phyloP scores from a whole-genome alignment of 768 basidiomycete species.

The Agaricus bisporus region DNA sequence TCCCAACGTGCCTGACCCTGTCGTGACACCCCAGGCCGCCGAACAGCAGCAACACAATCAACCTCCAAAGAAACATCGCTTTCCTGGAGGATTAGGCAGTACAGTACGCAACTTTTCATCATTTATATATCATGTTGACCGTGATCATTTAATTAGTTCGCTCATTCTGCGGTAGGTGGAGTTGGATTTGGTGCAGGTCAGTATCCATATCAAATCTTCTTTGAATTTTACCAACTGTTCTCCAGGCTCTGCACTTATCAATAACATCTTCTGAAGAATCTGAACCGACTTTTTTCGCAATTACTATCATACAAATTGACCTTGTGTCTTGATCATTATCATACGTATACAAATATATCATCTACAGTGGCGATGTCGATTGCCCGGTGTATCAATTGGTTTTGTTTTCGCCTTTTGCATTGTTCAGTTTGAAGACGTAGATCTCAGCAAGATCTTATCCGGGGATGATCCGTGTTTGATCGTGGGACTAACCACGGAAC shows the following conservation, averaged over 20 bases:
- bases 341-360: too few species aligned
- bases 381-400: neutral
- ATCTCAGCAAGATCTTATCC: too few species aligned
- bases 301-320: neutral
- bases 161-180: constrained; percentile 56
- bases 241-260: constrained; percentile 40
- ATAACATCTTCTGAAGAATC: constrained; percentile 49
- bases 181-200: constrained; percentile 70
- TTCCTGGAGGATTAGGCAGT: constrained; percentile 41
- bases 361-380: too few species aligned
- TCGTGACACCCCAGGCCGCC: constrained; percentile 15
- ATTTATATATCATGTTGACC: neutral
- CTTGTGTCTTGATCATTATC: neutral
- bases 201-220: constrained; percentile 1
- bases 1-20: constrained; percentile 11
- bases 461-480: too few species aligned
- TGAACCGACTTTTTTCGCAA: neutral
- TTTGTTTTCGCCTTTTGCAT: neutral
- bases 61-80: constrained; percentile 45
- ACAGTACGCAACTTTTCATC: constrained; percentile 30
- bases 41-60: constrained; percentile 21
- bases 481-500: neutral
- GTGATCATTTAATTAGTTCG: constrained; percentile 28
- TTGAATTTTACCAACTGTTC: neutral
- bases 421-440: neutral